A percentile compares a stretch with the other conserved stretches of the same genome.
Evolutionary conservation across 192 early-diverging fungal species (phyloP).

Genomic region (Paraglomus brasilianum): DNA sequence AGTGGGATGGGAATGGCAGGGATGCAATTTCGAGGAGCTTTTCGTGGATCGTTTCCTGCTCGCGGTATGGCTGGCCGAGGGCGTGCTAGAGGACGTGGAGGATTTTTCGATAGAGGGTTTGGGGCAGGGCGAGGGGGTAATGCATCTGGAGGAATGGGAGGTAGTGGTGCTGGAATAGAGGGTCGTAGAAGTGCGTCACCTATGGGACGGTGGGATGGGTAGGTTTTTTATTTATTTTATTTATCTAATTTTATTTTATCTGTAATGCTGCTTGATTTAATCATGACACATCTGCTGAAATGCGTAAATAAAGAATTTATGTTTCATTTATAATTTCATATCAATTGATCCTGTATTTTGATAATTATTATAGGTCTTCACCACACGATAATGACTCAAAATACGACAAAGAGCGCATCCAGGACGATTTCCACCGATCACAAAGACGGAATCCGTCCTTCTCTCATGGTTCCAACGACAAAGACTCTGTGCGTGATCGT

Average conservation of each 20-base stretch:
- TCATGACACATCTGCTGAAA: no score
- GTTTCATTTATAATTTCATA: background rate
- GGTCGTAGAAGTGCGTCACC: background rate
- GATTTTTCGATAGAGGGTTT: background rate
- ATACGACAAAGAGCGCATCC: slow-evolving; percentile 19
- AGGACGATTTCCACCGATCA: slow-evolving; percentile 25
- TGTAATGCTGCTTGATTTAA: no score
- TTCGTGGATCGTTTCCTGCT: background rate
- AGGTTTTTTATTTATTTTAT: background rate
- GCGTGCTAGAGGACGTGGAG: slow-evolving; percentile 8
- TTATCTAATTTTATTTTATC: no score
- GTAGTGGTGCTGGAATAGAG: background rate
- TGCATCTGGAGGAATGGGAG: background rate
- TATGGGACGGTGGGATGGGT: slow-evolving; percentile 1
- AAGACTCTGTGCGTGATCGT: background rate
- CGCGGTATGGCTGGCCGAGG: background rate
- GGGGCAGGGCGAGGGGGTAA: background rate
- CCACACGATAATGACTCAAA: slow-evolving; percentile 12
- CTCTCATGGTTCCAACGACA: slow-evolving; percentile 6
- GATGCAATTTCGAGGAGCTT: slow-evolving; percentile 17
- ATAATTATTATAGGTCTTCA: slow-evolving; percentile 1
- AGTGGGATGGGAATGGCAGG: background rate
- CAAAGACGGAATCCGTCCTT: slow-evolving; percentile 14
- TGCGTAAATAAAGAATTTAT: background rate
- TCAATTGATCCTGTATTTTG: background rate